Evolutionary conservation across 2,329 filamentous ascomycete species (phyloP), one percentile per base, ranked within the genome.

Genomic region (Talaromyces islandicus): DNA sequence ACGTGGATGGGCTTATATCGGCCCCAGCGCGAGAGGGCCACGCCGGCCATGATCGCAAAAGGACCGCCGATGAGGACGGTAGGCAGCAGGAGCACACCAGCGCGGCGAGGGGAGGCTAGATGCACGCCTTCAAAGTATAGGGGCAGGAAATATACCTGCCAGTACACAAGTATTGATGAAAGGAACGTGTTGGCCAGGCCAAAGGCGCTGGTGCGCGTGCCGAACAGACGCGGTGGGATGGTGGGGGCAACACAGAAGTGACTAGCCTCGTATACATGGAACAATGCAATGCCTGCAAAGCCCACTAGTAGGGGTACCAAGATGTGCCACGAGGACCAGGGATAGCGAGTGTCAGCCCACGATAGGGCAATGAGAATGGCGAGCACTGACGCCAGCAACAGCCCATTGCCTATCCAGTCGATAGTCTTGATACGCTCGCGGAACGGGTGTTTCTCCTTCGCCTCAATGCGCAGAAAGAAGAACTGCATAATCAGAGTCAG

Each of bases 111-210:
- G 0, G 69, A 66, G 5, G 68, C 67, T 0, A 66, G 55, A 2
- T 67, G 62, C 0, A 80, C 77, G 0, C 66, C 69, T 57, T 80
- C 76, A 65, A 81, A 80, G 63, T 78, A 82, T 6, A 81, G 64
- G 0, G 79, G 77, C 0, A 80, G 62, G 46, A 56, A 56, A 17
- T 46, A 56, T 17, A 35, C 19, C 3, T 67, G 58, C 72, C 75
- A 77, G 46, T 72, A 71, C 4, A 69, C 57, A 10, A 77, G 64
- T 4, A 78, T 58, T 1, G 69, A 68, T 43, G 76, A 69, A 2
- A 80, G 54, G 59, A 80, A 77, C 0, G 71, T 75, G 11, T 72
- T 60, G 5, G 69, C 53, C 54, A 73, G 74, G 0, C 65, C 67
- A 12, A 71, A 63, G 1, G 62, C 27, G 0, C 64, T 68, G 14